Evolutionary conservation across 2,329 filamentous ascomycete species (phyloP), one percentile per base, ranked within the genome.

Genomic region (Didymella sp.): DNA sequence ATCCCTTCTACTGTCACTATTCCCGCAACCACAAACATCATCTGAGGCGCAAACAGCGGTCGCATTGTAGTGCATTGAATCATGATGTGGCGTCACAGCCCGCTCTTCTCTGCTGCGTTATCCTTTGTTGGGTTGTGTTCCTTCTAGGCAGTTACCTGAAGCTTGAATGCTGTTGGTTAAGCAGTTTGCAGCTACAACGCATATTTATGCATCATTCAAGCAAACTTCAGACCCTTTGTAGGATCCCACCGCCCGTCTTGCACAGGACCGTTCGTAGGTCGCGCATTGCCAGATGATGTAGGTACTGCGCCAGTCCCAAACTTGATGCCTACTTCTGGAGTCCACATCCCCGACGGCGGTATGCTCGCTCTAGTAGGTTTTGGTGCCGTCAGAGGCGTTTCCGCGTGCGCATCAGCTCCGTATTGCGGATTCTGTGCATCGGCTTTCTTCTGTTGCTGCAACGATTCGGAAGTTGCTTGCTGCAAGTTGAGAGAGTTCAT

Each of bases 321-420:
- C 55, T 87, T 88, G 67, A 96, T 95, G 0, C 89, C 90, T 81
- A 91, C 88, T 2, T 89, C 87, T 0, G 92, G 91, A 52, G 86
- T 88, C 92, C 92, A 96, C 73, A 90, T 87, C 6, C 84, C 78
- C 60, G 80, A 67, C 3, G 68, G 73, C 15, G 63, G 70, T 21
- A 68, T 62, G 40, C 69, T 74, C 31, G 76, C 76, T 53, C 76
- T 67, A n/a, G 76, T 78, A 9, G 78, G 77, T 4, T 71, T 76
- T 15, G 75, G 72, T 11, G 74, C 78, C 72, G 88, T 73, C 63
- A 88, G 83, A 17, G 87, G 85, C 43, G 82, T 79, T 42, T 82
- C 82, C 2, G 81, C 81, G 57, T 72, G 73, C 31, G 72, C 73
- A 47, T 68, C 63, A 2, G 66, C 78, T 0, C 80, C 81, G 80